Evolutionary conservation across 164 flowering plant genomes (phyloP).

Genomic region (Umbellularia californica): DNA sequence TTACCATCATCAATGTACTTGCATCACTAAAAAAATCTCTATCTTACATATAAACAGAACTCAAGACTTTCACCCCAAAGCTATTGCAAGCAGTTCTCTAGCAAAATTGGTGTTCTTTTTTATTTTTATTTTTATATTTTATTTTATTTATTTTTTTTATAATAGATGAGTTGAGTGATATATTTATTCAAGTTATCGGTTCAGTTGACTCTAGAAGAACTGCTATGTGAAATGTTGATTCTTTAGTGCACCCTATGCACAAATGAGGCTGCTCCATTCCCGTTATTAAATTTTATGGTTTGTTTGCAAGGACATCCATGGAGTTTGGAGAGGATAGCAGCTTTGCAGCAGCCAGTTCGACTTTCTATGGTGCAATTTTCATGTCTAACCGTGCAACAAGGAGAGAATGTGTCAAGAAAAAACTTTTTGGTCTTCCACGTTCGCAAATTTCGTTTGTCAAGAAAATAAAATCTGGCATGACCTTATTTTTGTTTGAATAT

Average conservation of each 20-base stretch:
- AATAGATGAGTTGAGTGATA: background rate
- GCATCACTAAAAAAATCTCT: too few species aligned
- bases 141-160: too few species aligned
- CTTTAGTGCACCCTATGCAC: background rate
- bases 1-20: too few species aligned
- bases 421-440: constrained; percentile 59
- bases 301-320: constrained; percentile 25
- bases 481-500: constrained; percentile 66
- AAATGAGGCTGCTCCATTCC: background rate
- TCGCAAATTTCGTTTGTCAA: constrained; percentile 37
- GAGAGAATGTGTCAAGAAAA: constrained; percentile 45
- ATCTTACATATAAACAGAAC: background rate
- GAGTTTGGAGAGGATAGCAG: constrained; percentile 13
- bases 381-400: constrained; percentile 56
- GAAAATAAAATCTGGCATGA: constrained; percentile 57
- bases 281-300: constrained; percentile 2
- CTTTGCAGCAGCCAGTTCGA: constrained; percentile 20
- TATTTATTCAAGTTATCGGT: background rate
- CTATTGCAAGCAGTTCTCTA: too few species aligned
- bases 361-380: constrained; percentile 65
- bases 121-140: too few species aligned
- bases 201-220: background rate
- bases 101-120: too few species aligned
- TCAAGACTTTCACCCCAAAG: too few species aligned
- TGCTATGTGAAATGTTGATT: background rate